A percentile compares a stretch with the other conserved stretches of the same genome.
Evolutionary conservation across 2,329 filamentous ascomycete species (phyloP).

Genomic region (Ascocoryne sarcoides): DNA sequence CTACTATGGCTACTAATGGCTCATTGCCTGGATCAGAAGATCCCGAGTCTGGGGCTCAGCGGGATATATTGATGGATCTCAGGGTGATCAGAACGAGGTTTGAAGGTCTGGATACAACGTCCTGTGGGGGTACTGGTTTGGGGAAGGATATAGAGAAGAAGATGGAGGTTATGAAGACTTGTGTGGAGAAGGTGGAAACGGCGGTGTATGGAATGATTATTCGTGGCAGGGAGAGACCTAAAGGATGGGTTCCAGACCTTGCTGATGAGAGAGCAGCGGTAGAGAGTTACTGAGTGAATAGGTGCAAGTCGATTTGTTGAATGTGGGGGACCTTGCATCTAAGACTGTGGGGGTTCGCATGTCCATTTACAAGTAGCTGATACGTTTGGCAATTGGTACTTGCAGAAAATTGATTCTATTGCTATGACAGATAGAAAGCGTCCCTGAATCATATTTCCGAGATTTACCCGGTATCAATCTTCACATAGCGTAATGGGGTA

Average conservation of each 20-base stretch:
- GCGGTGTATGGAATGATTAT: slow-evolving; percentile 83
- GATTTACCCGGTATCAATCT: too few relatives aligned
- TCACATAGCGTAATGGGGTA: too few relatives aligned
- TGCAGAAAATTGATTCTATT: too few relatives aligned
- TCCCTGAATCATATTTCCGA: too few relatives aligned
- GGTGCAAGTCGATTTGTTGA: background rate
- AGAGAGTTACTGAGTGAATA: slow-evolving; percentile 22
- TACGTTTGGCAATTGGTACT: too few relatives aligned
- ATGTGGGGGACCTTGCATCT: too few relatives aligned
- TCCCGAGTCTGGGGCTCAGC: slow-evolving; percentile 27
- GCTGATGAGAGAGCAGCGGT: slow-evolving; percentile 22
- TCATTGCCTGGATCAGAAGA: slow-evolving; percentile 32
- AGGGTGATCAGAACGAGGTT: slow-evolving; percentile 68
- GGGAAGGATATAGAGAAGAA: slow-evolving; percentile 65
- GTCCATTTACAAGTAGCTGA: too few relatives aligned
- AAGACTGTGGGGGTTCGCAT: too few relatives aligned
- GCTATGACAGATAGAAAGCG: too few relatives aligned
- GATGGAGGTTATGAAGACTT: slow-evolving; percentile 75
- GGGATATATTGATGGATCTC: slow-evolving; percentile 71
- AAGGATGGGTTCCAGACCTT: slow-evolving; percentile 84
- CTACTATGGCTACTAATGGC: slow-evolving; percentile 63
- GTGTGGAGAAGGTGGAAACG: slow-evolving; percentile 89
- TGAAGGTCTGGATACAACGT: slow-evolving; percentile 57
- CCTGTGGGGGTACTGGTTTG: slow-evolving; percentile 42
- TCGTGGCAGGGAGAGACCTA: slow-evolving; percentile 77